Base-by-base conservation (phyloP, 2,329 filamentous ascomycete genomes). In the Pseudonectria foliicola region DNA sequence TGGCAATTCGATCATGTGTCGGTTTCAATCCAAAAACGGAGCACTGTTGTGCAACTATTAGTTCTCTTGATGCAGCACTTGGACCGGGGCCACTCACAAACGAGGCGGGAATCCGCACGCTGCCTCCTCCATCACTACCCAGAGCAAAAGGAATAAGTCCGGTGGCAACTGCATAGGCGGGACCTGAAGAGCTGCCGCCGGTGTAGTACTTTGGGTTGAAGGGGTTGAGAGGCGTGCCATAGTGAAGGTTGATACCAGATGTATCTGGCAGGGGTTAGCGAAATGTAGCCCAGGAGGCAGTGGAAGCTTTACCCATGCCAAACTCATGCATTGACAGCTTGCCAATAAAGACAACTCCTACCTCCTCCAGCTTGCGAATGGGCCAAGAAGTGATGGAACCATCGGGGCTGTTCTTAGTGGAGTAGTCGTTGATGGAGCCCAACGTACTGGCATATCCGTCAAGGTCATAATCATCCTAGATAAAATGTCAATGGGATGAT, bases 311-410 rank as follows among this genome's bases (percentile, higher is more conserved):
- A 77, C 77, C 82, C 41, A 82, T 69, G 3, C 82, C 84, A 34
- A 84, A 68, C 55, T 89, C 84, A 54, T 87, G 82, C 83, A 89
- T 87, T 8, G 71, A 81, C 2, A 76, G 69, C 61, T 85, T 87
- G 11, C 83, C 84, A 6, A 88, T 62, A 14, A 86, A 64, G 11
- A 90, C 66, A 2, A 75, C 82, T 2, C 85, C 85, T 0, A 80
- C 77, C 36, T 85, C 78, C 50, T 82, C 70, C 51, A 82, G 74
- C 55, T 81, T 78, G 53, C 70, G 68, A 7, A 87, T 78, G 50
- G 77, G 82, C 80, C 82, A 89, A 13, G 75, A 75, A 0, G 81
- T 85, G 13, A 54, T 40, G 13, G 49, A 50, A 11, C 52, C 48
- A 11, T 56, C 56, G 2, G 70, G 54, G 1, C 43, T 38, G 6